A percentile compares a stretch with the other conserved stretches of the same genome.
Conservation (phyloP, 768 basidiomycete genomes). For the Suillus discolor region DNA sequence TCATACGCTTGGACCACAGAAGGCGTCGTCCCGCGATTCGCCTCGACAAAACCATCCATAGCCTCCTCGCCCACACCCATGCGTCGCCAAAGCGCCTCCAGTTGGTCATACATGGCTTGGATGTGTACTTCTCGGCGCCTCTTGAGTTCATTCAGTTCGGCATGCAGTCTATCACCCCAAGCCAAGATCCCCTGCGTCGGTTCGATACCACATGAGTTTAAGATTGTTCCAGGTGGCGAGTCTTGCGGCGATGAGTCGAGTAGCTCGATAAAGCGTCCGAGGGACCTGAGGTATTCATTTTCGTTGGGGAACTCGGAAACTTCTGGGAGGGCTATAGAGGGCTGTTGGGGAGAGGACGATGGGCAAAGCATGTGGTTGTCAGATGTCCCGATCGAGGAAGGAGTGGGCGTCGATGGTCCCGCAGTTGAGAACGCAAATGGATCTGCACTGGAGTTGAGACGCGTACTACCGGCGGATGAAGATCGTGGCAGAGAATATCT, state of each 20-base stretch:
- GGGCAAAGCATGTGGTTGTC: constrained; percentile 39
- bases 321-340: constrained; percentile 15
- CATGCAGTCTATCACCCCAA: constrained; percentile 64
- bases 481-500: constrained; percentile 44
- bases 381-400: constrained; percentile 41
- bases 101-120: constrained; percentile 91
- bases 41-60: constrained; percentile 93
- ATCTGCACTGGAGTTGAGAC: constrained; percentile 22
- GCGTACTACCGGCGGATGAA: constrained; percentile 39
- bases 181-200: constrained; percentile 74
- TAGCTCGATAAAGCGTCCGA: constrained; percentile 63
- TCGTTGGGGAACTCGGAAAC: constrained; percentile 29
- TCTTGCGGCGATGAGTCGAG: constrained; percentile 45
- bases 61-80: constrained; percentile 78
- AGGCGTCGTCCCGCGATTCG: constrained; percentile 77
- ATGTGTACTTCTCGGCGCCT: constrained; percentile 78
- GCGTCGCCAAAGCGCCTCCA: constrained; percentile 88
- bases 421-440: constrained; percentile 28
- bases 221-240: constrained; percentile 23
- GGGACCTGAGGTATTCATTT: constrained; percentile 56
- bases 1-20: constrained; percentile 82
- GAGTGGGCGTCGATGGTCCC: constrained; percentile 47
- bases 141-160: constrained; percentile 73
- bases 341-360: constrained; percentile 19
- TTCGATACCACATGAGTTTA: constrained; percentile 55